Percentiles rank a stretch among this genome's conserved stretches.
Conservation (phyloP, 768 basidiomycete genomes). For the Mycena filopes region DNA sequence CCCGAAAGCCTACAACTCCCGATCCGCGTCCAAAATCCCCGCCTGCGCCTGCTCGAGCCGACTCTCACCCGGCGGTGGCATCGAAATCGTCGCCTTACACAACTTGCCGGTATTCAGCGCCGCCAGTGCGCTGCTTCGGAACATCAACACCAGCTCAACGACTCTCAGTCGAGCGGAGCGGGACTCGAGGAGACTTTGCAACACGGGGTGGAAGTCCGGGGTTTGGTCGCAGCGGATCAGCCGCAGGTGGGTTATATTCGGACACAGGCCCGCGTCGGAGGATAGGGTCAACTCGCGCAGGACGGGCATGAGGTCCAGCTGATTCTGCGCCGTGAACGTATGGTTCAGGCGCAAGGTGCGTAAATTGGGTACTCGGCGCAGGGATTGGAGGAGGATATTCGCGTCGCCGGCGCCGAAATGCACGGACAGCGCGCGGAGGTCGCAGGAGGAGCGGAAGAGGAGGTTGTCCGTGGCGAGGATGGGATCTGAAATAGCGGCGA, state of each 20-base stretch:
- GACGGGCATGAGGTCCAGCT: background rate
- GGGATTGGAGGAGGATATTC: background rate
- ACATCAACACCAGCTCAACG: too few species aligned
- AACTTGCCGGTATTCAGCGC: too few species aligned
- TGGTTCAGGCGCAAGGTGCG: background rate
- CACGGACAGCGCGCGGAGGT: background rate
- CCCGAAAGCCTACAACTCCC: too few species aligned
- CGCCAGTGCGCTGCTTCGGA: too few species aligned
- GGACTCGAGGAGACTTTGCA: background rate
- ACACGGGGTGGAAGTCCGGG: background rate
- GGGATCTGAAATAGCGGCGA: background rate
- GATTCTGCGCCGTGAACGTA: background rate
- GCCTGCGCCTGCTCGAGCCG: too few species aligned
- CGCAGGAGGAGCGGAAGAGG: slow-evolving; percentile 8
- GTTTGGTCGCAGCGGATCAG: background rate
- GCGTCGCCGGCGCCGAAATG: background rate
- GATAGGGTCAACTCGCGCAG: background rate
- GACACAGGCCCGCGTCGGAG: background rate
- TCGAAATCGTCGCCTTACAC: too few species aligned
- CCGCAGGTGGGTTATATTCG: background rate
- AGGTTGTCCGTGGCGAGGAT: background rate
- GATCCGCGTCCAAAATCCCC: too few species aligned
- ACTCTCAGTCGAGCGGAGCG: background rate
- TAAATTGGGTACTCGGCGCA: background rate
- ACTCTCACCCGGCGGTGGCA: too few species aligned